Evolutionary conservation across 2,329 filamentous ascomycete species (phyloP), one percentile per base, ranked within the genome.

Genomic region (Colletotrichum viniferum): DNA sequence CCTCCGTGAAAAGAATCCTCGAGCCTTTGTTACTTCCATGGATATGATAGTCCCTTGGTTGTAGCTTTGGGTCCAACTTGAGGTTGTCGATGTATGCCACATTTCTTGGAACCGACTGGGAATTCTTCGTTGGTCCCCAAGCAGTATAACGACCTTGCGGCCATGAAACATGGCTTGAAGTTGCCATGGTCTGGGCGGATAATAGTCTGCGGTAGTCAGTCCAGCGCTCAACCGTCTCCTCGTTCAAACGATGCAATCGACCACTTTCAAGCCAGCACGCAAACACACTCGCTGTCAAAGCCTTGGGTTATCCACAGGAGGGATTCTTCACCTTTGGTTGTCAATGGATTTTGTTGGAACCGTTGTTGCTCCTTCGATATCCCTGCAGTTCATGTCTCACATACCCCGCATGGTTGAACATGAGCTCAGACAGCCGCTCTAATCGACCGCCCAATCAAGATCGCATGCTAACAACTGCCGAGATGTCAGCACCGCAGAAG

Each of bases 251-350:
- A 48, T 48, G n/a, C 43, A 48, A 12, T 10, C 3, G 18, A 21
- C 10, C 18, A 48, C 38, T 10, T 48, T 48, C 18, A 48, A 48
- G 10, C 9, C 18, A 48, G 43, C 18, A 48, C 18, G 0, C 43
- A 21, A 48, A 12, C 0, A 48, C 43, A 1, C 43, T 48, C 18
- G 43, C 18, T 0, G 9, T 21, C 1, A n/a, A 1, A 13, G n/a
- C 18, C 18, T 48, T 48, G n/a, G 0, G 2, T 3, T 0, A 7
- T 48, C 3, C 0, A 7, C 18, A 21, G 10, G 0, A n/a, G 16
- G 0, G 43, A 21, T 7, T 12, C 43, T 48, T 7, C 5, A 48
- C 43, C 9, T 48, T 48, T 12, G 2, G 9, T 12, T 21, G 9
- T 21, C 3, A 48, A 21, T 10, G 9, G 0, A 4, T 10, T 5